These are phyloP conservation scores for Termitomyces titanicus DNA, from an alignment of 768 basidiomycete species.

Conservation along the genomic window DNA sequence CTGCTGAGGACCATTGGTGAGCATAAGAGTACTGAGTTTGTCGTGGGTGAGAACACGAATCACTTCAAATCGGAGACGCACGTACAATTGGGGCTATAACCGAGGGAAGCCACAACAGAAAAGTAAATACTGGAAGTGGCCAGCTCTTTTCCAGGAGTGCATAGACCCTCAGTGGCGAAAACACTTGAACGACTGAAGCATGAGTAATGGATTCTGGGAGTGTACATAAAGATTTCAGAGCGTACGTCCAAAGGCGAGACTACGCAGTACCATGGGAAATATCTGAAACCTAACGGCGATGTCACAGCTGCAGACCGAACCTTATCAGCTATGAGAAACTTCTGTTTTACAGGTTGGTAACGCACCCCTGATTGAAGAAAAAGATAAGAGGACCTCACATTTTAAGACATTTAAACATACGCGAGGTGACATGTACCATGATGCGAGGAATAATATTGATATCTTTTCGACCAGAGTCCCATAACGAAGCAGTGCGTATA, in stretches of 20 bases:
- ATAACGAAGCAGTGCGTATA: slow-evolving; percentile 26
- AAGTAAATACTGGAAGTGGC: slow-evolving; percentile 21
- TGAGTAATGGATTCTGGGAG: neutral
- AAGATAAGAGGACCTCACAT: neutral
- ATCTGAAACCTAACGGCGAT: slow-evolving; percentile 28
- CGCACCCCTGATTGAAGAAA: slow-evolving; percentile 2
- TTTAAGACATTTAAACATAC: slow-evolving; percentile 15
- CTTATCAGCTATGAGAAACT: neutral
- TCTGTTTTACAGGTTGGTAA: neutral
- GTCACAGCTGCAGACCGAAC: slow-evolving; percentile 19
- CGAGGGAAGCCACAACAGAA: slow-evolving; percentile 24
- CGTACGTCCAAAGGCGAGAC: slow-evolving; percentile 21
- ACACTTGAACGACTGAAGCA: slow-evolving; percentile 14
- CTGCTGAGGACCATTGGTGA: slow-evolving; percentile 7
- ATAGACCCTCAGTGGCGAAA: slow-evolving; percentile 26
- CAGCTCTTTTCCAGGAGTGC: slow-evolving; percentile 22
- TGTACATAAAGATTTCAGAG: neutral
- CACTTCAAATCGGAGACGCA: neutral
- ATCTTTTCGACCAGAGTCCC: slow-evolving; percentile 28
- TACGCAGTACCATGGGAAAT: slow-evolving; percentile 26
- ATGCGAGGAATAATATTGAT: slow-evolving; percentile 25
- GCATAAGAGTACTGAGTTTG: slow-evolving; percentile 6
- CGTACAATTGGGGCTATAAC: slow-evolving; percentile 23
- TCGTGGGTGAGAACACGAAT: neutral
- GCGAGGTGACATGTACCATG: slow-evolving; percentile 27